phyloP scores from a whole-genome alignment of 805 yeast species.

The Metschnikowia gruessii region DNA sequence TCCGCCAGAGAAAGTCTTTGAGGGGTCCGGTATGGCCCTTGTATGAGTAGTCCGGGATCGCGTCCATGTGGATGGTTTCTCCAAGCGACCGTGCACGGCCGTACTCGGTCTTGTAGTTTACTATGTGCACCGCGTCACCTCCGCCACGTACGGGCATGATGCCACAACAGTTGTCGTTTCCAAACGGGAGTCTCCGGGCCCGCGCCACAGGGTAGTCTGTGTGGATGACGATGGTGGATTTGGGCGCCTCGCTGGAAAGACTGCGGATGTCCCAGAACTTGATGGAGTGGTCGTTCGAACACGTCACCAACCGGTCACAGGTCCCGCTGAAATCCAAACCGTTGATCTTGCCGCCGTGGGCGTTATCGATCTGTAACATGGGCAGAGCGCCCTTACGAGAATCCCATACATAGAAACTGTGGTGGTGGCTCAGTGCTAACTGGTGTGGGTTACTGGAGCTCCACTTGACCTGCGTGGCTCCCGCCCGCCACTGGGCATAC shows the following conservation, averaged over 20 bases:
- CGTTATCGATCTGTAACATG: constrained; percentile 53
- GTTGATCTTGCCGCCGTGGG: constrained; percentile 84
- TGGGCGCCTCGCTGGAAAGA: neutral
- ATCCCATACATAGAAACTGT: constrained; percentile 84
- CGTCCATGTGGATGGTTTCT: constrained; percentile 25
- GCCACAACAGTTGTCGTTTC: constrained; percentile 67
- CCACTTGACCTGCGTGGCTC: constrained; percentile 96
- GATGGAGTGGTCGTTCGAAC: constrained; percentile 83
- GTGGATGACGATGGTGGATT: constrained; percentile 55
- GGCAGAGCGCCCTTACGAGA: constrained; percentile 78
- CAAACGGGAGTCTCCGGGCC: constrained; percentile 87
- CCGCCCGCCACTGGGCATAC: constrained; percentile 94
- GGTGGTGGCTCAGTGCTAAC: constrained; percentile 84
- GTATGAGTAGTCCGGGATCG: constrained; percentile 45
- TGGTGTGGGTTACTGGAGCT: constrained; percentile 70
- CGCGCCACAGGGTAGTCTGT: constrained; percentile 87
- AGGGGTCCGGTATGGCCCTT: constrained; percentile 83
- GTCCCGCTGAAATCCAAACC: constrained; percentile 80
- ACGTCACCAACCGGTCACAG: constrained; percentile 61
- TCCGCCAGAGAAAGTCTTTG: constrained; percentile 86
- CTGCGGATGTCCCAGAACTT: constrained; percentile 30
- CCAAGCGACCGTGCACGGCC: constrained; percentile 25
- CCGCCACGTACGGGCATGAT: constrained; percentile 93
- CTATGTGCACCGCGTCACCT: constrained; percentile 55
- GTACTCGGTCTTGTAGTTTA: constrained; percentile 44